Evolutionary conservation across 768 basidiomycete genomes (phyloP).

Genomic region (Podaxis pistillaris): DNA sequence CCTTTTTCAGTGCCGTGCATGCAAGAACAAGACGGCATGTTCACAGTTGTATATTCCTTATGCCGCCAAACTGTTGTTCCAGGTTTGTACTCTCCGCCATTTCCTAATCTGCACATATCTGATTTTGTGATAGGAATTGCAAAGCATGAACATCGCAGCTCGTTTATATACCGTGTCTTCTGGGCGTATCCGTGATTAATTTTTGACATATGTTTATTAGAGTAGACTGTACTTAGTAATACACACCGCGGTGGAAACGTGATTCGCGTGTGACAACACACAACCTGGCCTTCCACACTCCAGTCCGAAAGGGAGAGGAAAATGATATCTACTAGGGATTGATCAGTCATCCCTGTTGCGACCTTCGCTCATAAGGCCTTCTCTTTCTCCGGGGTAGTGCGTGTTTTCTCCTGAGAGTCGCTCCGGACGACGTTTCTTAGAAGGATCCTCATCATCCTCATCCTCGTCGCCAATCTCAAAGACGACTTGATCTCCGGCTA

Average conservation of each 20-base stretch:
- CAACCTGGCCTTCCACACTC: not conserved
- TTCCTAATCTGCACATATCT: not conserved
- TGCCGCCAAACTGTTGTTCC: constrained; percentile 95
- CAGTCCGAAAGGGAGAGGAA: not conserved
- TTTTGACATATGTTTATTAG: constrained; percentile 26
- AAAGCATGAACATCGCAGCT: constrained; percentile 94
- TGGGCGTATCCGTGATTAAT: constrained; percentile 75
- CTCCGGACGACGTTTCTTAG: constrained; percentile 48
- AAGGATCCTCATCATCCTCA: constrained; percentile 46
- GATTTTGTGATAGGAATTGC: constrained; percentile 63
- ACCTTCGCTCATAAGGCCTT: constrained; percentile 55
- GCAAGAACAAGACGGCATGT: constrained; percentile 95
- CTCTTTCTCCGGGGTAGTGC: constrained; percentile 54
- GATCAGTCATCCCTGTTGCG: constrained; percentile 15
- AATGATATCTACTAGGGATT: constrained; percentile 6
- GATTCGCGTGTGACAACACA: not conserved
- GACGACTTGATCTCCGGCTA: constrained; percentile 72
- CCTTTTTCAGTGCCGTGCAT: constrained; percentile 73
- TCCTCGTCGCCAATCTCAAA: constrained; percentile 90
- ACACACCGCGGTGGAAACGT: constrained; percentile 22
- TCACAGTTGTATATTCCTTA: constrained; percentile 94
- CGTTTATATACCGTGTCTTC: constrained; percentile 85
- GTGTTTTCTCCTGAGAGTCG: constrained; percentile 49
- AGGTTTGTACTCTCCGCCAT: constrained; percentile 47
- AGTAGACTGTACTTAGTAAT: constrained; percentile 32